A percentile compares a stretch with the other conserved stretches of the same genome.
phyloP scores from a whole-genome alignment of 345 rosid genomes.

The Mangifera indica region DNA sequence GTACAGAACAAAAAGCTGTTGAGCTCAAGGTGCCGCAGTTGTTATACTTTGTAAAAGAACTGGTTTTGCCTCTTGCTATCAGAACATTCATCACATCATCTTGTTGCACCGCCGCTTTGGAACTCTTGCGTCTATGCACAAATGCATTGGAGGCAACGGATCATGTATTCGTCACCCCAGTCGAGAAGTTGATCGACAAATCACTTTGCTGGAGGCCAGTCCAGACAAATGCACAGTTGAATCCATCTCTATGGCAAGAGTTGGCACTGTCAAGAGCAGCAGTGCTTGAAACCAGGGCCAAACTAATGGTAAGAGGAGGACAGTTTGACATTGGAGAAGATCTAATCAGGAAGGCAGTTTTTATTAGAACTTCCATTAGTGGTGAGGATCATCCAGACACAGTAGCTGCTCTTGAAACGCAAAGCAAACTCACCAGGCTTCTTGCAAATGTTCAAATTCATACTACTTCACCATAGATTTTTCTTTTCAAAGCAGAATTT shows the following conservation, averaged over 20 bases:
- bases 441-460: slow-evolving; percentile 69
- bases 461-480: slow-evolving; percentile 52
- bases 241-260: slow-evolving; percentile 93
- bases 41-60: slow-evolving; percentile 53
- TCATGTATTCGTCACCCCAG: slow-evolving; percentile 78
- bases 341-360: slow-evolving; percentile 80
- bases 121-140: slow-evolving; percentile 84
- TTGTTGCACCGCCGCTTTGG: slow-evolving; percentile 74
- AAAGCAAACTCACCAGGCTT: slow-evolving; percentile 80
- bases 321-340: slow-evolving; percentile 84
- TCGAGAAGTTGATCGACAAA: slow-evolving; percentile 79
- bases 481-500: slow-evolving; percentile 36
- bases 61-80: slow-evolving; percentile 73
- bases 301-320: slow-evolving; percentile 84
- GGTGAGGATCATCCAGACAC: slow-evolving; percentile 91
- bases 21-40: slow-evolving; percentile 72
- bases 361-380: slow-evolving; percentile 76
- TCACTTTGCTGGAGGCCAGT: slow-evolving; percentile 90
- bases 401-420: slow-evolving; percentile 69
- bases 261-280: slow-evolving; percentile 82
- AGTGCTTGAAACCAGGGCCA: slow-evolving; percentile 88
- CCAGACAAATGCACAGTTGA: slow-evolving; percentile 81
- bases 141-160: slow-evolving; percentile 84
- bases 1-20: slow-evolving; percentile 56
- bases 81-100: slow-evolving; percentile 75